Evolutionary conservation across 225 moss, liverwort and hornwort genomes (phyloP).

Genomic region (Physcomitrellopsis africana): DNA sequence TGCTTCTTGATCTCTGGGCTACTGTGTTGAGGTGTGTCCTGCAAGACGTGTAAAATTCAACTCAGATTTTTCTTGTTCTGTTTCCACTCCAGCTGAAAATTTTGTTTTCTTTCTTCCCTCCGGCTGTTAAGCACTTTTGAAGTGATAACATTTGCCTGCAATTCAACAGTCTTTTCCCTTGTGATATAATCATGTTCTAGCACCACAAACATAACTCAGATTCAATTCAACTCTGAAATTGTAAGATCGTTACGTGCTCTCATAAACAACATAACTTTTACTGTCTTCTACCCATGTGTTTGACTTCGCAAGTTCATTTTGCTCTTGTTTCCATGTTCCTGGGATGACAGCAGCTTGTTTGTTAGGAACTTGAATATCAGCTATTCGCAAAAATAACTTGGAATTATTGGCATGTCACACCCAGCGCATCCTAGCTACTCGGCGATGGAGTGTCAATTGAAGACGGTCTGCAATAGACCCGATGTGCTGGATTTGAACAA

Average conservation of each 20-base stretch:
- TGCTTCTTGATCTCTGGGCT: neutral
- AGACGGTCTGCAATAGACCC: constrained; percentile 12
- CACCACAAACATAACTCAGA: too few species aligned
- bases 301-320: too few species aligned
- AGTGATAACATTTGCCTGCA: too few species aligned
- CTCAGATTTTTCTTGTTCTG: neutral
- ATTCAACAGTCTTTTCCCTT: too few species aligned
- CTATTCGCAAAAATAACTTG: neutral
- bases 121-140: too few species aligned
- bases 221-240: too few species aligned
- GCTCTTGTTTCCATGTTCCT: neutral
- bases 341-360: neutral
- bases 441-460: constrained; percentile 35
- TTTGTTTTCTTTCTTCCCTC: neutral
- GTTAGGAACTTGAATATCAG: constrained; percentile 2
- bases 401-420: neutral
- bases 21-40: neutral
- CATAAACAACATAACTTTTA: too few species aligned
- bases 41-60: neutral
- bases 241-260: neutral
- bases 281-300: too few species aligned
- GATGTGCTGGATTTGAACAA: constrained; percentile 44
- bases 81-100: neutral
- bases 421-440: constrained; percentile 2
- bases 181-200: too few species aligned